phyloP scores from a whole-genome alignment of 768 basidiomycete genomes.

The Xerocomus potaroensis region DNA sequence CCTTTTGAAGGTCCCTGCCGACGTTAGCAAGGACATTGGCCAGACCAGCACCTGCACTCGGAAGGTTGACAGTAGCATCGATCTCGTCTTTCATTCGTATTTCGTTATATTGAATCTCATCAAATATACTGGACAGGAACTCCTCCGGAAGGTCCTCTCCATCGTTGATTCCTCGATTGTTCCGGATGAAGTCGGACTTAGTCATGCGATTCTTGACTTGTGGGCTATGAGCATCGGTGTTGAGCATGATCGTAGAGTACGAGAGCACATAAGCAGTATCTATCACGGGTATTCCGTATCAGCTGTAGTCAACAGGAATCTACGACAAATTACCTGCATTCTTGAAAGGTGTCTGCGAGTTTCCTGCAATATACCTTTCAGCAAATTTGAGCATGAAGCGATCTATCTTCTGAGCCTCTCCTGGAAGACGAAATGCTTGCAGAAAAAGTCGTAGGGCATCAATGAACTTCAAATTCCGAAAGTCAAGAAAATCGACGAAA shows the following conservation, averaged over 20 bases:
- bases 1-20: constrained; percentile 91
- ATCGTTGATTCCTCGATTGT: constrained; percentile 97
- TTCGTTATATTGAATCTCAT: constrained; percentile 89
- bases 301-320: constrained; percentile 4
- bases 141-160: constrained; percentile 85
- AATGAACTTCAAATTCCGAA: constrained; percentile 75
- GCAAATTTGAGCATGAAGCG: constrained; percentile 99
- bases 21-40: constrained; percentile 83
- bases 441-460: constrained; percentile 88
- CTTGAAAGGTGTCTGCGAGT: constrained; percentile 79
- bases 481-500: constrained; percentile 91
- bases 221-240: constrained; percentile 96
- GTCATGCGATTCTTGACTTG: constrained; percentile 95
- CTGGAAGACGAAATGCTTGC: constrained; percentile 94
- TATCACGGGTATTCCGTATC: constrained; percentile 25
- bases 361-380: constrained; percentile 90
- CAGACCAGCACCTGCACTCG: constrained; percentile 60
- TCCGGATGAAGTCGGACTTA: constrained; percentile 85
- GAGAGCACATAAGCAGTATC: constrained; percentile 94
- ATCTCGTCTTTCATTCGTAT: constrained; percentile 99
- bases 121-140: constrained; percentile 70
- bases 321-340: constrained; percentile 70
- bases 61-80: constrained; percentile 47
- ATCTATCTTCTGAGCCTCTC: constrained; percentile 98
- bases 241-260: constrained; percentile 92